Evolutionary conservation across 139 green algal genomes (phyloP), one percentile per base, ranked within the genome.

Genomic region (Coelastrella sp.): DNA sequence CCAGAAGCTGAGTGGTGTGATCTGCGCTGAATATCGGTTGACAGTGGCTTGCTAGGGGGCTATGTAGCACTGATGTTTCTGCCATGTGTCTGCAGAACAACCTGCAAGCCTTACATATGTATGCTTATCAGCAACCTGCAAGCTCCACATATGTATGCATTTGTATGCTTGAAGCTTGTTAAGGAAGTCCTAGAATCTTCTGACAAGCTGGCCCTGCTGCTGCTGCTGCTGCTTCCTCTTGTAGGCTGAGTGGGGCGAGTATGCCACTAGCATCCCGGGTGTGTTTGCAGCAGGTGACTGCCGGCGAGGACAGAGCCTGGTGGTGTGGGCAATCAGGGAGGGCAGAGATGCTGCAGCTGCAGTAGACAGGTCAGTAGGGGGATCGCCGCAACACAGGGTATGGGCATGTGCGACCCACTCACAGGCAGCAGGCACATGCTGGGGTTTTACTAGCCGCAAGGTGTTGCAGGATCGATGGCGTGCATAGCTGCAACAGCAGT

Each of bases 261-360:
- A 97, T 93, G 94, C 94, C 14, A 99, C 98, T 3, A 96, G 88
- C 89, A 92, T 99, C 19, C 93, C 97, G 8, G 98, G 98, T 73
- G 96, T 99, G 47, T 99, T 99, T 92, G 97, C 98, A 22, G 98
- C 98, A 1, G 98, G 98, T 3, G 98, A 99, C 93, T 99, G 98
- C 95, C 92, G 98, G 8, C 93, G 98, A 65, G 98, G 98, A 0
- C 97, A 99, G 95, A 96, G 92, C 23, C 93, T 98, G 61, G 97
- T 99, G 85, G 97, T 99, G 83, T 99, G 98, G 98, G 98, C 98
- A 32, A 99, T 99, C 68, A 92, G 96, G 3, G 98, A 99, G 94
- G 98, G 98, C 3, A 94, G 98, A 10, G 94, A 97, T 32, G 95
- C 96, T 13, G 98, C 98, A 13, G 95, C 92, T 0, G 87, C 94